Percentiles rank a stretch among this genome's conserved stretches.
phyloP scores from a whole-genome alignment of 1,139 yeast species.

The Yamadazyma pseudoaaseri region DNA sequence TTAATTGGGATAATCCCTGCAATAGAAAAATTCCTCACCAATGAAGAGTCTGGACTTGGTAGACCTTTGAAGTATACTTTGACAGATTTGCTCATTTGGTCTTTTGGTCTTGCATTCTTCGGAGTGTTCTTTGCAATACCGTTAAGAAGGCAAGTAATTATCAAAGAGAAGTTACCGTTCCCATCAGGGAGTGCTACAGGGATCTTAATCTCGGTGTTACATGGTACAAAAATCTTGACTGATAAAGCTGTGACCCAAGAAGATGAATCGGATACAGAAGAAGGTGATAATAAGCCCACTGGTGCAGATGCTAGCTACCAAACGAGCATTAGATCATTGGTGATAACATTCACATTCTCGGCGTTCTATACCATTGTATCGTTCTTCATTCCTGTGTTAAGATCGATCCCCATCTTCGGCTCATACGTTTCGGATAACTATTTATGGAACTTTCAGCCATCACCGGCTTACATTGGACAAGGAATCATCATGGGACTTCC shows the following conservation, averaged over 20 bases:
- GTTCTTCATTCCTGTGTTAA: slow-evolving; percentile 70
- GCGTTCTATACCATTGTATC: slow-evolving; percentile 70
- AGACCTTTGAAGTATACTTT: slow-evolving; percentile 36
- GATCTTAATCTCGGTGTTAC: slow-evolving; percentile 82
- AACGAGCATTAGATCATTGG: slow-evolving; percentile 57
- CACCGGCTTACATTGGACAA: slow-evolving; percentile 97
- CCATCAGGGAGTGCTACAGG: slow-evolving; percentile 98
- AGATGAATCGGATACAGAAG: neutral
- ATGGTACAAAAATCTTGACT: slow-evolving; percentile 58
- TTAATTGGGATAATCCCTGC: slow-evolving; percentile 97
- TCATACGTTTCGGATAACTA: slow-evolving; percentile 57
- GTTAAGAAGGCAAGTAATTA: slow-evolving; percentile 77
- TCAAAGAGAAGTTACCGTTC: slow-evolving; percentile 80
- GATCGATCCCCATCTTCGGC: slow-evolving; percentile 78
- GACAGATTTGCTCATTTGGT: slow-evolving; percentile 71
- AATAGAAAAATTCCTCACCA: slow-evolving; percentile 78
- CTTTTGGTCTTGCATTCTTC: slow-evolving; percentile 81
- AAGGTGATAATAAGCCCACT: neutral
- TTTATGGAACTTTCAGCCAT: slow-evolving; percentile 88
- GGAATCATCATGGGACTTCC: slow-evolving; percentile 97
- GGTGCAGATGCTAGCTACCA: slow-evolving; percentile 29
- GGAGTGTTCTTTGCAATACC: slow-evolving; percentile 97
- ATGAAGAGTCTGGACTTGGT: slow-evolving; percentile 72
- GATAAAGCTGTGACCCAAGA: slow-evolving; percentile 21
- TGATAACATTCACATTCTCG: slow-evolving; percentile 63